Conservation (phyloP, 192 early-diverging fungal genomes). For the Coemansia sp. region DNA sequence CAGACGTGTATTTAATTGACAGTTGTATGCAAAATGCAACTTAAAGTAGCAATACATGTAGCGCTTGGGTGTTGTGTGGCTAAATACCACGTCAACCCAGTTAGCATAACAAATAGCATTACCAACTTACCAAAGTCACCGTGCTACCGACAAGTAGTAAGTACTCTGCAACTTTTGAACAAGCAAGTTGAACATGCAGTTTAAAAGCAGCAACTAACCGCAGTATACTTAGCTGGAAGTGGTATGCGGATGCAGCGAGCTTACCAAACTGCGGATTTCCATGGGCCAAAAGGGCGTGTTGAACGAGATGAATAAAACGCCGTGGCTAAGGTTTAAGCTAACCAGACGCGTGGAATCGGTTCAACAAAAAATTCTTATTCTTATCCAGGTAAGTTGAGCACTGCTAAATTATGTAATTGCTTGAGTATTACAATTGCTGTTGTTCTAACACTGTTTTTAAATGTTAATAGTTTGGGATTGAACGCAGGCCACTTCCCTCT, state of each 20-base stretch:
- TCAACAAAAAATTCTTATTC: constrained; percentile 31
- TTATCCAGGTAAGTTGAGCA: constrained; percentile 28
- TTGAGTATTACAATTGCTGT: neutral
- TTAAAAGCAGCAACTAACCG: neutral
- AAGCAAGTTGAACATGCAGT: neutral
- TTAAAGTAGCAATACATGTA: neutral
- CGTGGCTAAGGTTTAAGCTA: constrained; percentile 10
- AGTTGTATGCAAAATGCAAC: neutral
- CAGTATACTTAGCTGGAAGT: constrained; percentile 20
- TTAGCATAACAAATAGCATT: constrained; percentile 15
- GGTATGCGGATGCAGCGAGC: constrained; percentile 23
- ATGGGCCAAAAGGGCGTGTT: constrained; percentile 41
- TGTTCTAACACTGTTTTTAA: neutral
- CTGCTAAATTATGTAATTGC: neutral
- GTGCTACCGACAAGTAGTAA: constrained; percentile 29
- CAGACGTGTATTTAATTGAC: neutral
- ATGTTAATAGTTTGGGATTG: constrained; percentile 26
- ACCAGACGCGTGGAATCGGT: constrained; percentile 12
- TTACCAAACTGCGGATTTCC: constrained; percentile 21
- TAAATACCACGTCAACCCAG: constrained; percentile 31
- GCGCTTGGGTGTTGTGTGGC: constrained; percentile 32
- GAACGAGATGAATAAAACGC: constrained; percentile 34
- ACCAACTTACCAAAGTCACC: constrained; percentile 17
- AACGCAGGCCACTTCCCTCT: constrained; percentile 18
- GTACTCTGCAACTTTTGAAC: constrained; percentile 3